Evolutionary conservation across 257 asterid genomes (phyloP), one percentile per base, ranked within the genome.

Genomic region (Thymus quinquecostatus): DNA sequence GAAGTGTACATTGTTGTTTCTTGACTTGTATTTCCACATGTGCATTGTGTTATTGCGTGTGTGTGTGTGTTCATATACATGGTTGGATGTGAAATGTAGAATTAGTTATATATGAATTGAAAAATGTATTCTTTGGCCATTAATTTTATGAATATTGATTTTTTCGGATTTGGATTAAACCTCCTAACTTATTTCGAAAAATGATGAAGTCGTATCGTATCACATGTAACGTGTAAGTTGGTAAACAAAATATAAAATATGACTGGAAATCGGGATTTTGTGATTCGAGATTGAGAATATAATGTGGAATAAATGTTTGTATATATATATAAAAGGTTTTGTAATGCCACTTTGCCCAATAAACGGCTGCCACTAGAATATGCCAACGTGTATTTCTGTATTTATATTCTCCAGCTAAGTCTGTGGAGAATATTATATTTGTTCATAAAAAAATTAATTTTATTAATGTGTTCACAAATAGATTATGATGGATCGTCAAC

Each of bases 301-400:
- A 54, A 0, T 70, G 55, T 51, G 66, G 68, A 67, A 47, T 9
- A 71, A 67, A 60, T 54, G 47, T 21, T 21, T 21, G 21, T 21
- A 21, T 21, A 38, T 38, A 38, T 3, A 44, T 8, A 44, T 8
- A 44, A 3, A 21, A 10, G 34, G 38, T 51, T 65, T 4, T 28
- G 10, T 47, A 58, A 59, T 74, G 60, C 72, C 43, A 12, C 45
- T 33, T 47, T 44, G 14, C 3, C 78, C 77, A 77, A 69, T 80
- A 28, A 66, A 60, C 14, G 60, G 45, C 57, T 50, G 82, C 79
- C 77, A 73, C 77, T 47, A 3, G 47, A 51, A 60, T 43, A 69
- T 73, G 64, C 69, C 75, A 27, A 69, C 65, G 69, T 69, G 82
- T 69, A 78, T 57, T 54, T 64, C 57, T 73, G 53, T 73, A 53